These are phyloP conservation scores for Rhodomyrtus tomentosa DNA, from an alignment of 345 rosid genomes.

Conservation along the genomic window DNA sequence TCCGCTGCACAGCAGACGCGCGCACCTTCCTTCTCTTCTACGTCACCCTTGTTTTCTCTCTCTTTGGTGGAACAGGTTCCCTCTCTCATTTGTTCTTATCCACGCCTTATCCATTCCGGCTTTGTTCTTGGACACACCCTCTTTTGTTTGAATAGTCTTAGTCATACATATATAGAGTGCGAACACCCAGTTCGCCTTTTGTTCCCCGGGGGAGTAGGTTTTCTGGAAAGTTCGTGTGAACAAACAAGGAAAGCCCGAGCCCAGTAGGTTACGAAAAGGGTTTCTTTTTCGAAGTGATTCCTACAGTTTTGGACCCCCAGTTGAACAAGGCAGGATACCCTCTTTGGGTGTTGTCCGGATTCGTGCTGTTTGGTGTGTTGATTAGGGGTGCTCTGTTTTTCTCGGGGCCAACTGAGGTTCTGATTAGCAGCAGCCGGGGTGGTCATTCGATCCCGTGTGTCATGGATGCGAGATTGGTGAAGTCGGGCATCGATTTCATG, in stretches of 20 bases:
- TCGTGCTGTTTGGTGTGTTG: neutral
- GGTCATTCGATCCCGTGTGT: neutral
- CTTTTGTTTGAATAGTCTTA: neutral
- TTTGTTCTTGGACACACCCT: neutral
- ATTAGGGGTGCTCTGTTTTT: neutral
- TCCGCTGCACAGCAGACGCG: neutral
- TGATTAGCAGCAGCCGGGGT: neutral
- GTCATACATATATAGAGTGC: neutral
- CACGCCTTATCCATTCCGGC: neutral
- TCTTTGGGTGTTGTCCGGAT: neutral
- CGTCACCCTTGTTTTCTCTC: neutral
- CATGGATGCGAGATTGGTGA: slow-evolving; percentile 45
- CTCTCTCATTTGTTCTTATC: neutral
- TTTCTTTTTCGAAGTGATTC: neutral
- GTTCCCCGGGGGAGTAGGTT: neutral
- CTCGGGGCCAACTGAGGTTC: neutral
- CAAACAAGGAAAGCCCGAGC: neutral
- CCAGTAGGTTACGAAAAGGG: neutral
- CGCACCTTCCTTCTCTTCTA: neutral
- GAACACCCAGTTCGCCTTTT: neutral
- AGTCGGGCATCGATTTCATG: slow-evolving; percentile 31
- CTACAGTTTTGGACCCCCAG: neutral
- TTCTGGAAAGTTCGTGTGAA: neutral
- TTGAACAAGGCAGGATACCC: neutral
- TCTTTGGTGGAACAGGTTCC: neutral